These are phyloP conservation scores for Mycena olivaceomarginata DNA, from an alignment of 768 basidiomycete species.

Conservation along the genomic window DNA sequence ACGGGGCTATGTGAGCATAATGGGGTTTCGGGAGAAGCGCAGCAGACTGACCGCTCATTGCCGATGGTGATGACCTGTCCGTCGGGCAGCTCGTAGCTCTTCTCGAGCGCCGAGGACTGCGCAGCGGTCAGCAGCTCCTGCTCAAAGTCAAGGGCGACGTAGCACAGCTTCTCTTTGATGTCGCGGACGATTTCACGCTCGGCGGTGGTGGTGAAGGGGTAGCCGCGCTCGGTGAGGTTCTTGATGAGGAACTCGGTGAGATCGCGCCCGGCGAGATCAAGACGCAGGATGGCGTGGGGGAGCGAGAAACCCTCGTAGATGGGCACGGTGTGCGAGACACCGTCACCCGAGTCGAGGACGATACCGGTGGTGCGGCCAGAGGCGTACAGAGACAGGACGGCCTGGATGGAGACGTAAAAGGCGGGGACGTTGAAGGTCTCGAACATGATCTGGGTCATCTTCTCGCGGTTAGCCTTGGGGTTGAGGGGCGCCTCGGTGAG, in stretches of 20 bases:
- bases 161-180: constrained; percentile 98
- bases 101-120: constrained; percentile 92
- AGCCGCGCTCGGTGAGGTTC: constrained; percentile 93
- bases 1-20: constrained; percentile 51
- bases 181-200: constrained; percentile 97
- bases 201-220: constrained; percentile 95
- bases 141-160: constrained; percentile 96
- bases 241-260: constrained; percentile 91
- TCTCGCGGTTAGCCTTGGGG: constrained; percentile 95
- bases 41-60: constrained; percentile 89
- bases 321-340: constrained; percentile 96
- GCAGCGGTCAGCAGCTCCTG: constrained; percentile 95
- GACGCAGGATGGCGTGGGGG: constrained; percentile 94
- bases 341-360: constrained; percentile 97
- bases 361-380: constrained; percentile 97
- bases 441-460: constrained; percentile 98
- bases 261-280: constrained; percentile 96
- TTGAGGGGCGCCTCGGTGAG: constrained; percentile 95
- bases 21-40: constrained; percentile 29
- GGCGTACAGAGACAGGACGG: constrained; percentile 93
- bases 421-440: constrained; percentile 96
- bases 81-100: constrained; percentile 94
- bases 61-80: constrained; percentile 98
- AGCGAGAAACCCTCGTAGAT: constrained; percentile 97
- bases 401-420: constrained; percentile 95